A percentile compares a stretch with the other conserved stretches of the same genome.
Conservation (phyloP, 2,329 filamentous ascomycete species). For the Paecilomyces sp. region DNA sequence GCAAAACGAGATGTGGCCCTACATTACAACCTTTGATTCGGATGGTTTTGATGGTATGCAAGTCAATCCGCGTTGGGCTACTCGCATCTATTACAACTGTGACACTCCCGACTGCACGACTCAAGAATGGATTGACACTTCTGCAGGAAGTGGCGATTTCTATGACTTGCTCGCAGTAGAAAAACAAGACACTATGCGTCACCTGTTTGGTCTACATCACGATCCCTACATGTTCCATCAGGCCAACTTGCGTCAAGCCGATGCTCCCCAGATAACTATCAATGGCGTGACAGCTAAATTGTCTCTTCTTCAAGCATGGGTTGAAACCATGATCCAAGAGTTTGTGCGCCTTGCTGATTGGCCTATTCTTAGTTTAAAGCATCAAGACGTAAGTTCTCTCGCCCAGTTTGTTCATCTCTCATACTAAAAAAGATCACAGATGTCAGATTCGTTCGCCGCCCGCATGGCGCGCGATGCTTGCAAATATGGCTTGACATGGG, state of each 20-base stretch:
- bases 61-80: slow-evolving; percentile 55
- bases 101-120: slow-evolving; percentile 50
- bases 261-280: slow-evolving; percentile 41
- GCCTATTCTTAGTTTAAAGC: slow-evolving; percentile 50
- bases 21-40: slow-evolving; percentile 42
- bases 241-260: slow-evolving; percentile 51
- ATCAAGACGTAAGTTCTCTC: slow-evolving; percentile 42
- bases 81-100: slow-evolving; percentile 60
- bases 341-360: slow-evolving; percentile 47
- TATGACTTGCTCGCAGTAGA: slow-evolving; percentile 46
- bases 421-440: slow-evolving; percentile 12
- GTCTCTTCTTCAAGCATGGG: slow-evolving; percentile 53
- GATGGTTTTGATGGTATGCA: slow-evolving; percentile 52
- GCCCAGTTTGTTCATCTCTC: background rate
- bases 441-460: slow-evolving; percentile 44
- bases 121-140: slow-evolving; percentile 55
- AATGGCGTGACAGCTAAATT: slow-evolving; percentile 41
- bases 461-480: slow-evolving; percentile 50
- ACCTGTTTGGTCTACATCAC: slow-evolving; percentile 50
- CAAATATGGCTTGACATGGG: slow-evolving; percentile 43
- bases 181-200: slow-evolving; percentile 47
- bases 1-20: slow-evolving; percentile 48
- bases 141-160: slow-evolving; percentile 48
- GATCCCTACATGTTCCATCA: slow-evolving; percentile 60
- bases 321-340: slow-evolving; percentile 48